Evolutionary conservation across 768 basidiomycete genomes (phyloP), one percentile per base, ranked within the genome.

Genomic region (Pleurotus citrinopileatus): DNA sequence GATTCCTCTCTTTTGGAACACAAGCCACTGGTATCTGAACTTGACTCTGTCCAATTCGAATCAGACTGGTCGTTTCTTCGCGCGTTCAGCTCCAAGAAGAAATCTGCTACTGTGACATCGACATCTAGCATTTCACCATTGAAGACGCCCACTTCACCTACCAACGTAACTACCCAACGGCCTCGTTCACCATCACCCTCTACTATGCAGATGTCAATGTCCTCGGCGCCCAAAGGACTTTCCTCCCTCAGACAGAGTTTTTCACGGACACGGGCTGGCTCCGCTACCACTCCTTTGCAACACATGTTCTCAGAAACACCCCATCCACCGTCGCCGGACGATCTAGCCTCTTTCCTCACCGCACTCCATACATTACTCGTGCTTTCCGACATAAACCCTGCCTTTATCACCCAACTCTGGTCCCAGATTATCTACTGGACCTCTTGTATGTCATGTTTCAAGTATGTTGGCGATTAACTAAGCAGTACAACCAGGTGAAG

Each of bases 351-450:
- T 1, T 87, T 96, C 66, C 77, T 99, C 38, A 89, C 91, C 2
- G 87, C 91, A 20, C 75, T 98, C 3, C 87, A 98, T 54, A 84
- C 89, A 10, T 71, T 98, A 27, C 76, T 99, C 13, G 81, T 84
- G 19, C 72, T 94, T 34, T 92, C 95, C 43, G 90, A 94, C 54
- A 82, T 98, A 59, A 98, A 98, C 64, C 93, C 97, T 12, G 86
- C 81, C 6, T 74, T 98, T 15, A 86, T 85, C 47, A 85, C 88
- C 4, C 97, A 99, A 67, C 78, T 95, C 46, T 96, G 94, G 86
- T 95, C 94, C 1, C 97, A 99, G 69, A 84, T 97, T n/a, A 87
- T 97, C 76, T 98, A 95, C 66, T 99, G 97, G 97, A 88, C 94
- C 52, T 87, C 94, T 20, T 92, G 94, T 91, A 76, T 76, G 86